These are phyloP conservation scores for Handroanthus guayacan DNA, from an alignment of 257 asterid species.

Conservation along the genomic window DNA sequence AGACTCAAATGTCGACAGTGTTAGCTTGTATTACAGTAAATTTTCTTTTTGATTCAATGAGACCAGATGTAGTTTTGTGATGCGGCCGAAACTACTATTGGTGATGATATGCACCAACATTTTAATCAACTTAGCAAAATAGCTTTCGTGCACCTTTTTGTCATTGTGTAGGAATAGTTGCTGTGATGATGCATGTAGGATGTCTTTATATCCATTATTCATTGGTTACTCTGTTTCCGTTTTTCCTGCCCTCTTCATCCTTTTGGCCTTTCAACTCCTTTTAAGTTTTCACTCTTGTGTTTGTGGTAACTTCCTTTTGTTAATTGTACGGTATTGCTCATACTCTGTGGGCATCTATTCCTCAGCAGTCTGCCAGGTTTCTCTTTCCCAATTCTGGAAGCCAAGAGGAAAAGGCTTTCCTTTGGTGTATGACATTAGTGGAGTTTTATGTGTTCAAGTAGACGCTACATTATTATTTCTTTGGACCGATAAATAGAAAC, in stretches of 20 bases:
- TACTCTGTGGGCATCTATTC: not conserved
- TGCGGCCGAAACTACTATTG: constrained; percentile 39
- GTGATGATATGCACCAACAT: constrained; percentile 24
- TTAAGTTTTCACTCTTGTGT: not conserved
- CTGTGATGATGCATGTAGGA: constrained; percentile 17
- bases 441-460: not conserved
- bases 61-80: constrained; percentile 41
- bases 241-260: not conserved
- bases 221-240: not conserved
- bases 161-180: constrained; percentile 19
- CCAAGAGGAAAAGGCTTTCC: too few relatives aligned
- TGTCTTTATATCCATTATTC: constrained; percentile 12
- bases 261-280: not conserved
- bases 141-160: constrained; percentile 3
- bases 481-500: not conserved
- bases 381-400: not conserved
- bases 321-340: not conserved
- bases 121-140: constrained; percentile 15
- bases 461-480: not conserved
- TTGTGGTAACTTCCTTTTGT: not conserved
- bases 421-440: not conserved
- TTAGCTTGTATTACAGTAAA: constrained; percentile 35
- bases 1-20: constrained; percentile 37
- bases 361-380: not conserved
- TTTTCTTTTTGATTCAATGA: constrained; percentile 41